phyloP scores from a whole-genome alignment of 192 early-diverging fungal genomes.

The Spizellomyces punctatus region DNA sequence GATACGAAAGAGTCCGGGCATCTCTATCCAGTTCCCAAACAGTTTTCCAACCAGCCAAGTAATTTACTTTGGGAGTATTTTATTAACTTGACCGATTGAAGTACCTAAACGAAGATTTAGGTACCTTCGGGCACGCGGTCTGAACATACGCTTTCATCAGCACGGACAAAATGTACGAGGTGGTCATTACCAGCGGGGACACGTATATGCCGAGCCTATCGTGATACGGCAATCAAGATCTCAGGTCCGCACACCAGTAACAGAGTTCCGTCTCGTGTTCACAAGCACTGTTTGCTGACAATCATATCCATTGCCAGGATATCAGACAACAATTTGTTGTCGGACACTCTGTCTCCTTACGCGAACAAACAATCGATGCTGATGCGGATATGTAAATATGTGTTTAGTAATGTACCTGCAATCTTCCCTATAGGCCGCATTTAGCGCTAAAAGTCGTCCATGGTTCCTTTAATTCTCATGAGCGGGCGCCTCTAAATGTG shows the following conservation, averaged over 20 bases:
- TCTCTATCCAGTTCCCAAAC: conserved; percentile 32
- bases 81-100: neutral
- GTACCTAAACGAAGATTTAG: neutral
- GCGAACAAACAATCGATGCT: conserved; percentile 35
- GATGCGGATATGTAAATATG: conserved; percentile 9
- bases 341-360: conserved; percentile 33
- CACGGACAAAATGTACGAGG: neutral
- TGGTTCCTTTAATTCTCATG: too few relatives aligned
- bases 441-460: too few relatives aligned
- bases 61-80: neutral
- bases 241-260: conserved; percentile 3
- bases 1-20: neutral
- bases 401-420: too few relatives aligned
- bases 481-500: too few relatives aligned
- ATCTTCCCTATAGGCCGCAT: too few relatives aligned
- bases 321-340: conserved; percentile 43
- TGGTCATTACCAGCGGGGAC: conserved; percentile 16
- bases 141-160: conserved; percentile 40
- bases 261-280: too few relatives aligned
- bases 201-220: conserved; percentile 47
- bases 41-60: conserved; percentile 45
- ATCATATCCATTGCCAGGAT: conserved; percentile 12
- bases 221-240: conserved; percentile 29
- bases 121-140: conserved; percentile 43
- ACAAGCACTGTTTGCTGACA: too few relatives aligned